phyloP scores from a whole-genome alignment of 345 rosid genomes.

The Hibiscus syriacus region DNA sequence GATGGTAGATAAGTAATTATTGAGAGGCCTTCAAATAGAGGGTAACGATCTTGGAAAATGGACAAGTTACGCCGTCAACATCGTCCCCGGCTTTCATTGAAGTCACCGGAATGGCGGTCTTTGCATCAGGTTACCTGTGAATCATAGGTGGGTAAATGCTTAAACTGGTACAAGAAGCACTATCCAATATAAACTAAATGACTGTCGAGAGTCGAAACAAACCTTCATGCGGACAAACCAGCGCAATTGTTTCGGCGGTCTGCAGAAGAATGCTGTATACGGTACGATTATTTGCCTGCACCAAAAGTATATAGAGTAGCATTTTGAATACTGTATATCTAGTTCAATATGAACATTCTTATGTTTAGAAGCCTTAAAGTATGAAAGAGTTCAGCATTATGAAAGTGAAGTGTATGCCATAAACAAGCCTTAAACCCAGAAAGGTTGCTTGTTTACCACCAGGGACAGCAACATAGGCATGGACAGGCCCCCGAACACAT shows the following conservation, averaged over 20 bases:
- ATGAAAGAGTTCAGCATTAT: not conserved
- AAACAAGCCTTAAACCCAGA: slow-evolving; percentile 67
- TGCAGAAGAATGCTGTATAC: slow-evolving; percentile 58
- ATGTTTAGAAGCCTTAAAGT: not conserved
- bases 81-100: slow-evolving; percentile 55
- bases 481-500: slow-evolving; percentile 77
- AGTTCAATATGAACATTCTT: not conserved
- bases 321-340: not conserved
- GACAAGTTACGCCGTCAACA: not conserved
- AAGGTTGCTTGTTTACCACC: slow-evolving; percentile 84
- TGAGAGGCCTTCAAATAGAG: not conserved
- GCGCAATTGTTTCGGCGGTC: slow-evolving; percentile 79
- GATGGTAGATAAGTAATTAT: no score
- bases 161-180: not conserved
- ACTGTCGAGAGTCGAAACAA: not conserved
- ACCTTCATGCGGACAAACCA: slow-evolving; percentile 57
- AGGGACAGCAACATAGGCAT: slow-evolving; percentile 70
- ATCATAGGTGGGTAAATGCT: not conserved
- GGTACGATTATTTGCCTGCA: slow-evolving; percentile 38
- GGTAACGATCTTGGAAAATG: not conserved
- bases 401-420: not conserved
- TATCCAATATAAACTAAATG: slow-evolving; percentile 3
- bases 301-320: not conserved
- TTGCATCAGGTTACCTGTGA: slow-evolving; percentile 33
- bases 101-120: slow-evolving; percentile 55